Percentiles rank a stretch among this genome's conserved stretches.
These are phyloP conservation scores for Boletus speciosus DNA, from an alignment of 768 basidiomycete species.

Conservation along the genomic window DNA sequence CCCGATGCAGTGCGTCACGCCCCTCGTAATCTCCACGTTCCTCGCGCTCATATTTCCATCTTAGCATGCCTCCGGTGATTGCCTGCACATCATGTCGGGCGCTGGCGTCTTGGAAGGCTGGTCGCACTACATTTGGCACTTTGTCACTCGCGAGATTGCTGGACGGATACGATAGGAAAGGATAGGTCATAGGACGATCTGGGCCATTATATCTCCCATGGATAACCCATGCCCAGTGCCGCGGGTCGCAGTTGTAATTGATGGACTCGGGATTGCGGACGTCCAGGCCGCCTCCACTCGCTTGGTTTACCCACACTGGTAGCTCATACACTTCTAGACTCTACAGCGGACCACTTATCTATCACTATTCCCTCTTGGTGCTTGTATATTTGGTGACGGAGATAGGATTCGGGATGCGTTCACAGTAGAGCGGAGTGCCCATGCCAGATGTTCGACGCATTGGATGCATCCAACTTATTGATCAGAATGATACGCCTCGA, in stretches of 20 bases:
- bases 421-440: no score
- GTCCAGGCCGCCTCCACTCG: not conserved
- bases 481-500: not conserved
- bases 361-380: not conserved
- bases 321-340: not conserved
- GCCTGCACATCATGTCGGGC: conserved; percentile 46
- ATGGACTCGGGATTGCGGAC: not conserved
- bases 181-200: not conserved
- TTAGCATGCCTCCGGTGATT: conserved; percentile 44
- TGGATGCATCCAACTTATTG: not conserved
- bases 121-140: conserved; percentile 52
- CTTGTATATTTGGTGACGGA: not conserved
- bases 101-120: conserved; percentile 49
- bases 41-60: not conserved
- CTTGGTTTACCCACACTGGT: not conserved
- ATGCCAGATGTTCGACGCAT: not conserved
- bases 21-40: not conserved
- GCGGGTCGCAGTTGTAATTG: not conserved
- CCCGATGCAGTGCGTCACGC: conserved; percentile 56
- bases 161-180: conserved; percentile 21
- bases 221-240: not conserved
- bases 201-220: not conserved
- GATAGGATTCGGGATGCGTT: not conserved
- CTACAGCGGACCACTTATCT: not conserved
- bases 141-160: conserved; percentile 37